phyloP scores from a whole-genome alignment of 805 yeast genomes.

The Limtongia smithiae region DNA sequence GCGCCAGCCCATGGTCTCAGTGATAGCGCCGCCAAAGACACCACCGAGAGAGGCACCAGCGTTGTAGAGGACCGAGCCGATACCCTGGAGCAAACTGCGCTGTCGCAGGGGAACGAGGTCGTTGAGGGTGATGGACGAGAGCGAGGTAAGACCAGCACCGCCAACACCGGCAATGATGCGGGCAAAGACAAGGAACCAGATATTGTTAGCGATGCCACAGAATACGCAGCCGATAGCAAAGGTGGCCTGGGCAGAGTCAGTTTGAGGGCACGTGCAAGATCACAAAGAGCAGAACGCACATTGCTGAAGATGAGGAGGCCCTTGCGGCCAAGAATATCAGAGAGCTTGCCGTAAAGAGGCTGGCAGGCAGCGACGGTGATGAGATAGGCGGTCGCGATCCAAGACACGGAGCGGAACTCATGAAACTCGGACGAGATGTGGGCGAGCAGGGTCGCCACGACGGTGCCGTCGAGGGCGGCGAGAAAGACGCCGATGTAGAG shows the following conservation, averaged over 20 bases:
- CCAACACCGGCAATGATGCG: constrained; percentile 74
- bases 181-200: constrained; percentile 29
- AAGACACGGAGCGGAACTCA: constrained; percentile 50
- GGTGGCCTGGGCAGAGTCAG: constrained; percentile 28
- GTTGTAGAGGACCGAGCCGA: constrained; percentile 62
- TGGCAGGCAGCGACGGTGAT: constrained; percentile 73
- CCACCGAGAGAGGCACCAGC: constrained; percentile 65
- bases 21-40: constrained; percentile 42
- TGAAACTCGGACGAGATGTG: constrained; percentile 60
- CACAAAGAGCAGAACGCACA: constrained; percentile 42
- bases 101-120: constrained; percentile 65
- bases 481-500: constrained; percentile 51
- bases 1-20: constrained; percentile 54
- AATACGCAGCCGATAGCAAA: constrained; percentile 52
- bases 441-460: constrained; percentile 51
- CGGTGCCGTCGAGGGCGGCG: constrained; percentile 51
- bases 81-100: constrained; percentile 68
- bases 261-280: constrained; percentile 1
- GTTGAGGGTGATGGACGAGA: constrained; percentile 63
- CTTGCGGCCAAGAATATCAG: constrained; percentile 53
- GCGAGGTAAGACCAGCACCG: constrained; percentile 68
- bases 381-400: constrained; percentile 74
- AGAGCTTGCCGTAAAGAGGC: constrained; percentile 68
- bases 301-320: constrained; percentile 44
- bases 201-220: constrained; percentile 42